A percentile compares a stretch with the other conserved stretches of the same genome.
These are phyloP conservation scores for Agaricus subrufescens DNA, from an alignment of 768 basidiomycete genomes.

Conservation along the genomic window DNA sequence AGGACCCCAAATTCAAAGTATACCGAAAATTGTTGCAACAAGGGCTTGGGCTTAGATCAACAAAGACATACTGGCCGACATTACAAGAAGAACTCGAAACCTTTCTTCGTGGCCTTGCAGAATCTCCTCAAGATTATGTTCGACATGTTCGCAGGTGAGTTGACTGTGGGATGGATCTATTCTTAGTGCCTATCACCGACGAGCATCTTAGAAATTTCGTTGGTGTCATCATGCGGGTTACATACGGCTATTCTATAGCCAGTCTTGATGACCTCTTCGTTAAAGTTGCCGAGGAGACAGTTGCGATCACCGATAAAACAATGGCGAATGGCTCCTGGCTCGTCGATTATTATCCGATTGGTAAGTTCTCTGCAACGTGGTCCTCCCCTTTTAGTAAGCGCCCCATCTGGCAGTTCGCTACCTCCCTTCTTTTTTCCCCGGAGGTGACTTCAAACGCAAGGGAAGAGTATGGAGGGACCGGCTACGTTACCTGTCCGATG, in stretches of 20 bases:
- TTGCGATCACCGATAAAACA: slow-evolving; percentile 36
- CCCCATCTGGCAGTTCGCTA: slow-evolving; percentile 32
- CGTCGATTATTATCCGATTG: slow-evolving; percentile 36
- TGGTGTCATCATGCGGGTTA: slow-evolving; percentile 36
- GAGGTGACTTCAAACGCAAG: slow-evolving; percentile 42
- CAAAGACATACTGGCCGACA: slow-evolving; percentile 27
- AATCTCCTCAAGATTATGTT: slow-evolving; percentile 25
- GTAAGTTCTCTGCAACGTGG: slow-evolving; percentile 18
- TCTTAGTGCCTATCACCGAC: neutral
- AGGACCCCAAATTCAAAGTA: slow-evolving; percentile 29
- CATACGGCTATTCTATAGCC: slow-evolving; percentile 37
- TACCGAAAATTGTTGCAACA: slow-evolving; percentile 37
- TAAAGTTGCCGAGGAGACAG: slow-evolving; percentile 31
- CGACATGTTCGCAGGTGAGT: slow-evolving; percentile 34
- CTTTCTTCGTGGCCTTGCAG: slow-evolving; percentile 27
- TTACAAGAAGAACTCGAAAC: slow-evolving; percentile 30
- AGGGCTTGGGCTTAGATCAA: slow-evolving; percentile 31
- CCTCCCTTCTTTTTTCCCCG: slow-evolving; percentile 47
- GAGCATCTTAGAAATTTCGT: slow-evolving; percentile 26
- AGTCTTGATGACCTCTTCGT: slow-evolving; percentile 32
- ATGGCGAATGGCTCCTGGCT: slow-evolving; percentile 38
- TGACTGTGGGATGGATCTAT: neutral
- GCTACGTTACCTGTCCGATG: slow-evolving; percentile 28
- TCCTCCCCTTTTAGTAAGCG: neutral
- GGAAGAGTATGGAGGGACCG: slow-evolving; percentile 36